Evolutionary conservation across 441 rosid genomes (phyloP), one percentile per base, ranked within the genome.

Genomic region (Iberis amara): DNA sequence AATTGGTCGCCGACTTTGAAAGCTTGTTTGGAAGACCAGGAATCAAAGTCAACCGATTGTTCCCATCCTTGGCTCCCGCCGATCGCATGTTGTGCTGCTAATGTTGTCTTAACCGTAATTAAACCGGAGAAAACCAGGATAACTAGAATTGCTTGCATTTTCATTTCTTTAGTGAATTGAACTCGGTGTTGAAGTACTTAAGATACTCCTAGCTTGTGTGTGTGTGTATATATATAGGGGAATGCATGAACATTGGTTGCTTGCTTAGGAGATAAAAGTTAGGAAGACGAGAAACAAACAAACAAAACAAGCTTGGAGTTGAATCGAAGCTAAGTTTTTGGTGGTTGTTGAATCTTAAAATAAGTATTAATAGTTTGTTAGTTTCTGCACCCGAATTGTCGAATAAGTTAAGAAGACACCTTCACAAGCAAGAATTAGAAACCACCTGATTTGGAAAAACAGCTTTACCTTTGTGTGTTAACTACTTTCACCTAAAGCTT

Each of bases 31-130:
- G 92, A 79, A 14, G 75, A 69, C 96, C 95, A 91, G 3, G 94
- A 81, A 28, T 67, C 62, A 61, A 83, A 78, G 70, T 91, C 85
- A 15, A 80, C 65, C 11, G 95, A 79, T 68, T 72, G 76, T 10
- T 79, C 94, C 98, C 96, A 91, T 6, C 95, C 98, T 66, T 87
- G 84, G 73, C 89, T 83, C 30, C 90, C 95, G 2, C 98, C 96
- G 10, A 87, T 85, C 1, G 30, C 55, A 67, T 76, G 95, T 35
- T 87, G 79, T 15, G 75, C 76, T 31, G 81, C 96, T 18, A 44
- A 49, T 2, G 77, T 73, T 55, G 62, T 59, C 57, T 61, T 47
- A 40, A 57, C 68, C 39, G 59, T 49, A 8, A 66, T 14, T 44
- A 66, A 61, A 52, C 65, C 74, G 40, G 72, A 61, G 35, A 77